phyloP scores from a whole-genome alignment of 2,329 filamentous ascomycete genomes.

The Phialophora macrospora region DNA sequence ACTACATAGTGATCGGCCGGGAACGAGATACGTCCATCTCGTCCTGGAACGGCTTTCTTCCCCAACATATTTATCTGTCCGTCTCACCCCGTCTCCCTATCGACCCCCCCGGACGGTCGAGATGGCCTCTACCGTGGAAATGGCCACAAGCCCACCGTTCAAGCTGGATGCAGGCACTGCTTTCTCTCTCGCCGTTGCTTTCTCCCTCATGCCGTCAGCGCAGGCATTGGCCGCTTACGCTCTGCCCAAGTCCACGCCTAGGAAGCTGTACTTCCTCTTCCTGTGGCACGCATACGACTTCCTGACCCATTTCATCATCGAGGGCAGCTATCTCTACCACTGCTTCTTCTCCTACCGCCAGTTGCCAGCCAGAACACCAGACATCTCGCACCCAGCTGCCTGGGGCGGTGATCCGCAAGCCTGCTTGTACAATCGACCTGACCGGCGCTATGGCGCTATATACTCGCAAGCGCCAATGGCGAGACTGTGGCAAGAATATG shows the following conservation, averaged over 20 bases:
- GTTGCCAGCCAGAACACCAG: slow-evolving; percentile 47
- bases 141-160: slow-evolving; percentile 40
- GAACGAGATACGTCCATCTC: not conserved
- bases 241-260: slow-evolving; percentile 60
- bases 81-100: not conserved
- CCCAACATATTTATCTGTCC: not conserved
- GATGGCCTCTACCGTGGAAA: slow-evolving; percentile 24
- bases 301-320: slow-evolving; percentile 86
- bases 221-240: slow-evolving; percentile 55
- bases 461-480: slow-evolving; percentile 61
- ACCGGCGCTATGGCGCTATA: slow-evolving; percentile 64
- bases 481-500: slow-evolving; percentile 68
- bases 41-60: not conserved
- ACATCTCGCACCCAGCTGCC: slow-evolving; percentile 40
- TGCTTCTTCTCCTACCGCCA: slow-evolving; percentile 76
- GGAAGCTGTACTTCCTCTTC: slow-evolving; percentile 72
- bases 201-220: slow-evolving; percentile 60
- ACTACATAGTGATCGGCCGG: not conserved
- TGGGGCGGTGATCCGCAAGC: slow-evolving; percentile 38
- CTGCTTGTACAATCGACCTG: slow-evolving; percentile 59
- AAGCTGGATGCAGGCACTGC: slow-evolving; percentile 54
- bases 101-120: not conserved
- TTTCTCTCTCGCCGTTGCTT: slow-evolving; percentile 59
- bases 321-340: slow-evolving; percentile 90
- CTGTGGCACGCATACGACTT: slow-evolving; percentile 95